These are phyloP conservation scores for Danielia reshetovae DNA, from an alignment of 805 yeast genomes.

Conservation along the genomic window DNA sequence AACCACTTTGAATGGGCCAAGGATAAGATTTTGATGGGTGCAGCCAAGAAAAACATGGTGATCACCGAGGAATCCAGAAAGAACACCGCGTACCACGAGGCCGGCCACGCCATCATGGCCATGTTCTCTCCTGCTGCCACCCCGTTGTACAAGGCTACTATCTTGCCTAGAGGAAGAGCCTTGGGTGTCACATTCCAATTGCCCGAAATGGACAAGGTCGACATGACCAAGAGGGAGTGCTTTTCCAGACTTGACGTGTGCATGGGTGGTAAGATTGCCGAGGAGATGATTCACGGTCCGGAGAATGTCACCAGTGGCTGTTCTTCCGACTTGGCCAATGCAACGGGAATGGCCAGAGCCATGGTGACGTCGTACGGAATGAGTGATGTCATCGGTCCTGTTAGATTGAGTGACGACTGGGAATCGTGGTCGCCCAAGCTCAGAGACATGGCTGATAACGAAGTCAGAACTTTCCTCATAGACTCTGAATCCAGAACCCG, in stretches of 20 bases:
- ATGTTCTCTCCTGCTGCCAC: constrained; percentile 92
- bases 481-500: constrained; percentile 80
- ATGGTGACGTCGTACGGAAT: constrained; percentile 97
- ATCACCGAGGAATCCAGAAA: constrained; percentile 90
- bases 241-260: constrained; percentile 91
- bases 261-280: constrained; percentile 99
- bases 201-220: constrained; percentile 98
- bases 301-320: constrained; percentile 96
- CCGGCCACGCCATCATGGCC: constrained; percentile 99
- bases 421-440: constrained; percentile 89
- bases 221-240: constrained; percentile 85
- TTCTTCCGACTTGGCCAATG: constrained; percentile 83
- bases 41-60: constrained; percentile 96
- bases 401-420: constrained; percentile 86
- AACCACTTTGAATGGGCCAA: constrained; percentile 97
- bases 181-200: constrained; percentile 94
- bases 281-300: constrained; percentile 84
- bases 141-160: constrained; percentile 93
- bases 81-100: constrained; percentile 97
- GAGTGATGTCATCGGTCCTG: constrained; percentile 93
- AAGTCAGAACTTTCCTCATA: constrained; percentile 71
- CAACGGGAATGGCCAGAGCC: constrained; percentile 90
- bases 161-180: constrained; percentile 94
- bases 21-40: constrained; percentile 96
- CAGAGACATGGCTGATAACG: constrained; percentile 88